These are phyloP conservation scores for Pseudocercospora musae DNA, from an alignment of 2,329 filamentous ascomycete species.

Conservation along the genomic window DNA sequence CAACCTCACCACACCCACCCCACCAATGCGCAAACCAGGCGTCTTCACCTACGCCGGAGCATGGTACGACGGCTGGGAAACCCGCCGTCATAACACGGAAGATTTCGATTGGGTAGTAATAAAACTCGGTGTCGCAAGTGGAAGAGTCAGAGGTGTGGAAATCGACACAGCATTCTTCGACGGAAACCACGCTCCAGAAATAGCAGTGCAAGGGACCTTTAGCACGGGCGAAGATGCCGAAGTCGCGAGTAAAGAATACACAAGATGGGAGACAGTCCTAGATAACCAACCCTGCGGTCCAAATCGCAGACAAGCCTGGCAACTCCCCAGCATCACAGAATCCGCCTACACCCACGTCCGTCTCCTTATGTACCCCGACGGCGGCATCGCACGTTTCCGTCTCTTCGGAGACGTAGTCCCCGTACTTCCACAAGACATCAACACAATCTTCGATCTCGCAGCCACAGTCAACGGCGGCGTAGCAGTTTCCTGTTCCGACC, in stretches of 20 bases:
- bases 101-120: constrained; percentile 60
- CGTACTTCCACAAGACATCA: constrained; percentile 65
- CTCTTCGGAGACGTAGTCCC: constrained; percentile 74
- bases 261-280: constrained; percentile 68
- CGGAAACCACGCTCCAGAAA: constrained; percentile 76
- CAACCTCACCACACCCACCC: constrained; percentile 57
- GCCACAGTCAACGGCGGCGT: constrained; percentile 76
- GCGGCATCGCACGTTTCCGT: constrained; percentile 76
- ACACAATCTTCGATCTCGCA: constrained; percentile 68
- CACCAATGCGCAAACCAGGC: constrained; percentile 55
- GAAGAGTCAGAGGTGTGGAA: constrained; percentile 70
- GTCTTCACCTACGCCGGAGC: constrained; percentile 59
- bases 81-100: constrained; percentile 57
- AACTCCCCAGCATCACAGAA: constrained; percentile 52
- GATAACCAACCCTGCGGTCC: constrained; percentile 69
- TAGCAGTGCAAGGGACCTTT: constrained; percentile 75
- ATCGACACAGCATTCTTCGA: constrained; percentile 79
- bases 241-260: constrained; percentile 46
- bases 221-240: constrained; percentile 57
- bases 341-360: constrained; percentile 77
- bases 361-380: constrained; percentile 81
- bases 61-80: constrained; percentile 66
- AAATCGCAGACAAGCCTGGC: constrained; percentile 70
- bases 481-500: constrained; percentile 72
- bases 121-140: constrained; percentile 61